A percentile compares a stretch with the other conserved stretches of the same genome.
These are phyloP conservation scores for Coemansia sp. DNA, from an alignment of 192 early-diverging fungal genomes.

Conservation along the genomic window DNA sequence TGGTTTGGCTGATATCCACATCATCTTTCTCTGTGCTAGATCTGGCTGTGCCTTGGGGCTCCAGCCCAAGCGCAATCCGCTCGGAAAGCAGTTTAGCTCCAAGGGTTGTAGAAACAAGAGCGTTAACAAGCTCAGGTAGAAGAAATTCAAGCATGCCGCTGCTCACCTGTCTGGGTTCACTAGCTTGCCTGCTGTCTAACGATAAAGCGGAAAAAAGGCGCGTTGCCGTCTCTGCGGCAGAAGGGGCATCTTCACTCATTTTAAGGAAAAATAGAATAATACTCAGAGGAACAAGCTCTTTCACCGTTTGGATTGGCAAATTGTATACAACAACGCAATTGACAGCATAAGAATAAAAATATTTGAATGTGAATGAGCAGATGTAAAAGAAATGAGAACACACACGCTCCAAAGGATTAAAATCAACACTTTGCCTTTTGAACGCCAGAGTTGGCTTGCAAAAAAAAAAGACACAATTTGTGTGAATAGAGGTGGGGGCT, in stretches of 20 bases:
- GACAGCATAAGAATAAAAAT: no score
- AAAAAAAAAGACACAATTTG: no score
- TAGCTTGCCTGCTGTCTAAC: constrained; percentile 28
- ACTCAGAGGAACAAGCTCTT: neutral
- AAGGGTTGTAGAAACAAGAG: constrained; percentile 36
- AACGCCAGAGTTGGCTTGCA: no score
- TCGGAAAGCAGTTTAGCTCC: constrained; percentile 26
- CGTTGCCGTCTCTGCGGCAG: constrained; percentile 8
- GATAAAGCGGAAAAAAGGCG: constrained; percentile 35
- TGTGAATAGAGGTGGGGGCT: no score
- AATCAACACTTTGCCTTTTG: no score
- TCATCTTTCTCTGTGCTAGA: neutral
- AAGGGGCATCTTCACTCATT: constrained; percentile 6
- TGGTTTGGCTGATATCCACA: neutral
- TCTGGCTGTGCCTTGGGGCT: constrained; percentile 1
- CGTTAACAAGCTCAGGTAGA: constrained; percentile 43
- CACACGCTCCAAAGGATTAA: no score
- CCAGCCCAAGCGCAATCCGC: constrained; percentile 15
- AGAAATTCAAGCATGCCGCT: constrained; percentile 45
- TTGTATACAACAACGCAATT: neutral
- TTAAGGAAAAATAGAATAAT: neutral
- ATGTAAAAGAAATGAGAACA: no score
- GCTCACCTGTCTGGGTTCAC: constrained; percentile 41
- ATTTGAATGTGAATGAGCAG: no score
- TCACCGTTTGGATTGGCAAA: neutral